Evolutionary conservation across 768 basidiomycete species (phyloP), one percentile per base, ranked within the genome.

Genomic region (Exsudoporus frostii): DNA sequence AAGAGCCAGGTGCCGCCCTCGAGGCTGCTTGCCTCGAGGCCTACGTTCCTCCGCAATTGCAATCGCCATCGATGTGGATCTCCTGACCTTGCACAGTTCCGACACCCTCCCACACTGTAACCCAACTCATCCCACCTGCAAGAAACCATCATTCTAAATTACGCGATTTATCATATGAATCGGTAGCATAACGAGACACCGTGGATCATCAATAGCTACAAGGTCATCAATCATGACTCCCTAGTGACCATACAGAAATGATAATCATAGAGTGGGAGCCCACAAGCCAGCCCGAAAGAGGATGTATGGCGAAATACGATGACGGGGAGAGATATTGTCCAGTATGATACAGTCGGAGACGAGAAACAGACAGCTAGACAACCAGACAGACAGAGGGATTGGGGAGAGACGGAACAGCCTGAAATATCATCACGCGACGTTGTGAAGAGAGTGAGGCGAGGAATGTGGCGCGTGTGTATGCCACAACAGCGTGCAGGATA

Each of bases 11-110:
- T 33, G 22, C 19, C 7, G 19, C 20, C 48, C 36, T 50, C n/a
- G 34, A 47, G 50, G 50, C 43, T 3, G 33, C 20, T 8, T 37
- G 59, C 60, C 61, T 52, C 61, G 53, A 48, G 60, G 60, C 60
- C 38, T 36, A 11, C 42, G 24, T 41, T 55, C 24, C 34, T 46
- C n/a, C 22, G 8, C 10, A 29, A 57, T 30, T 29, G 8, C 34
- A 1, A 32, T 30, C 29, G 29, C 29, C 29, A 52, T 45, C 36
- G 15, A 43, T 54, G n/a, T 36, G 14, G 27, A 43, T 51, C 29
- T 27, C 48, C n/a, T 24, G 24, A 34, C 37, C 9, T 17, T 17
- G 38, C 13, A 20, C 19, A 11, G 13, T 39, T 39, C 37, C n/a
- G n/a, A 52, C 30, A 25, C n/a, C 4, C 22, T n/a, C 3, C 6